Base-by-base conservation (phyloP, 192 early-diverging fungal genomes). In the Coemansia sp. region DNA sequence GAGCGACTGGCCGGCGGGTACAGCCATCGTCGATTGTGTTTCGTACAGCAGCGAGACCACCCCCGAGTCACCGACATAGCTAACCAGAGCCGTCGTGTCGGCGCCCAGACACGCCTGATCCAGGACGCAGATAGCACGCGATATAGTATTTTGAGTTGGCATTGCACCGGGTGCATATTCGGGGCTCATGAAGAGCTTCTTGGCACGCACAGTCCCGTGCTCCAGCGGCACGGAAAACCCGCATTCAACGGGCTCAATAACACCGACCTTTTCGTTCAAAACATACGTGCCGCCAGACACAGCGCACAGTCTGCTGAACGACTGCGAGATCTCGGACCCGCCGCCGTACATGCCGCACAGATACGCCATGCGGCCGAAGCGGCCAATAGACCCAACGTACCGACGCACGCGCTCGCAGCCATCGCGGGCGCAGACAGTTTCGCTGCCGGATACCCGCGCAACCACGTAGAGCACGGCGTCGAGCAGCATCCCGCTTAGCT, bases 251-350 rank as follows among this genome's bases (percentile, higher is more conserved):
- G 24, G 18, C 18, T 22, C 16, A 9, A 83, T 67, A 23, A 66
- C 44, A 0, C 64, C 56, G 9, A 90, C 48, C 0, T 65, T 58
- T 47, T 86, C 83, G 31, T 83, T 77, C 22, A 97, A 74, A 58
- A 97, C 90, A 58, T 95, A 98, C 10, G 86, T 88, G 16, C 95
- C 94, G 24, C 93, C 93, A 64, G 91, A 86, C 1, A 98, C 95
- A 6, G 95, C 95, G 35, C 88, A 91, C 5, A 89, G 67, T 54
- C 94, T 85, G 73, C 93, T 94, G 71, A 96, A 95, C 6, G 91
- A 87, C 70, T 98, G 95, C 1, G 89, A 81, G 12, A 95, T 78
- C 71, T 98, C 94, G 38, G 91, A 92, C 5, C 89, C 89, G 27
- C 87, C 89, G 23, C 95, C 95, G 73, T 98, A 95, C 47, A 94